Evolutionary conservation across 495 filamentous ascomycete species (phyloP).

Genomic region (Hypoxylon rickii): DNA sequence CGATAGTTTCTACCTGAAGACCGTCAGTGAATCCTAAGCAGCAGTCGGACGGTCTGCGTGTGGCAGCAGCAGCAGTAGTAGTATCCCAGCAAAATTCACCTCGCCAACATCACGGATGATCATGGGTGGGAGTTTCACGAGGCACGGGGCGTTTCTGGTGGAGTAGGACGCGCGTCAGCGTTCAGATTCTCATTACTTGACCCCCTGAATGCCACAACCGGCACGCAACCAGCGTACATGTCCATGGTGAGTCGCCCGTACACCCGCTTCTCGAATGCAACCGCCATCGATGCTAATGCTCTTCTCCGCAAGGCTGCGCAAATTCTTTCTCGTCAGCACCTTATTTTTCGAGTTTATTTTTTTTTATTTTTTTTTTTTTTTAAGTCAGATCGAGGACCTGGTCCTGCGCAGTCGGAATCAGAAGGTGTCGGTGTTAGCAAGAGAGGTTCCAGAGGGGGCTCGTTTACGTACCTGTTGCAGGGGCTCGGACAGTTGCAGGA

Average conservation of each 20-base stretch:
- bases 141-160: not conserved
- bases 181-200: not conserved
- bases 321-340: too few relatives aligned
- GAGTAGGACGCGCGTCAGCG: not conserved
- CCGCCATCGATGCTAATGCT: not conserved
- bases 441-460: not conserved
- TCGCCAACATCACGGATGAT: not conserved
- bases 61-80: too few relatives aligned
- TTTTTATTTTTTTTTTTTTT: too few relatives aligned
- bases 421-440: constrained; percentile 3
- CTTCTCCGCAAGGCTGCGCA: too few relatives aligned
- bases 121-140: not conserved
- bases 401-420: too few relatives aligned
- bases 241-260: too few relatives aligned
- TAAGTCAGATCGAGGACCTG: too few relatives aligned
- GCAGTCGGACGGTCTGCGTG: too few relatives aligned
- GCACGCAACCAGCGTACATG: too few relatives aligned
- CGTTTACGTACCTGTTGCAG: constrained; percentile 1
- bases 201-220: not conserved
- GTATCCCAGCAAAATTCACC: too few relatives aligned
- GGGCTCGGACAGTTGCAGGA: constrained; percentile 3
- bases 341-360: too few relatives aligned
- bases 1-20: constrained; percentile 15
- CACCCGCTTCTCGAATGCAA: too few relatives aligned
- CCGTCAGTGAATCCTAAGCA: not conserved